Conservation (phyloP, 495 filamentous ascomycete species). For the Penicillium waksmanii region DNA sequence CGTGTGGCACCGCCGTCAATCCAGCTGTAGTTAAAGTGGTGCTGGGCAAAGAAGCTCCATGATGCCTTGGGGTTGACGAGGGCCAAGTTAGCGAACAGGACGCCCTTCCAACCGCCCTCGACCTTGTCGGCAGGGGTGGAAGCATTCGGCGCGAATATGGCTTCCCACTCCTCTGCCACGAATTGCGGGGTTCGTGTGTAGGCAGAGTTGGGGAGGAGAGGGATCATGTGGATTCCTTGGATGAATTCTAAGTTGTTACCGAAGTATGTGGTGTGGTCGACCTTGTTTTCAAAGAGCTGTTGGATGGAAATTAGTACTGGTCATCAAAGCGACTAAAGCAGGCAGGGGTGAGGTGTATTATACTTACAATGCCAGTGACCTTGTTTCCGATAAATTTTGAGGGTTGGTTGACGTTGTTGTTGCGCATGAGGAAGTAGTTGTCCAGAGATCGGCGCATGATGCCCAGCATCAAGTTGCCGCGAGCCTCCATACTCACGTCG, state of each 20-base stretch:
- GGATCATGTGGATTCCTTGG: constrained; percentile 97
- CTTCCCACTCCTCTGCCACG: constrained; percentile 83
- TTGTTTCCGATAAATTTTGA: constrained; percentile 78
- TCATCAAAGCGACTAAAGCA: neutral
- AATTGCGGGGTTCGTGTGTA: constrained; percentile 71
- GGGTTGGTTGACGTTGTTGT: constrained; percentile 75
- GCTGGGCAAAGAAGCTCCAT: constrained; percentile 73
- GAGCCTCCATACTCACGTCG: constrained; percentile 80
- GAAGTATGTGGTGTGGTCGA: constrained; percentile 95
- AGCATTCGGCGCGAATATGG: constrained; percentile 63
- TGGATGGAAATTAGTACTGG: constrained; percentile 15
- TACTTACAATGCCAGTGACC: constrained; percentile 78
- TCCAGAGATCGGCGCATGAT: constrained; percentile 70
- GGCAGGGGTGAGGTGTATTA: neutral
- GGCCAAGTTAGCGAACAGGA: constrained; percentile 82
- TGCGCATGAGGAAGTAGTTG: constrained; percentile 80
- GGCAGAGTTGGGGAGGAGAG: constrained; percentile 71
- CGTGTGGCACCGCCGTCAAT: constrained; percentile 84
- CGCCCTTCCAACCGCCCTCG: constrained; percentile 79
- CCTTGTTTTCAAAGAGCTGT: constrained; percentile 91
- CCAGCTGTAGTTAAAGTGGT: constrained; percentile 68
- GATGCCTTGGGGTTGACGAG: constrained; percentile 70
- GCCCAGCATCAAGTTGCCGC: constrained; percentile 83
- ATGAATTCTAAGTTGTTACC: constrained; percentile 79
- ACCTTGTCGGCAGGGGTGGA: constrained; percentile 58